Conservation (phyloP, 164 flowering plant species). For the Cinnamomum chago region DNA sequence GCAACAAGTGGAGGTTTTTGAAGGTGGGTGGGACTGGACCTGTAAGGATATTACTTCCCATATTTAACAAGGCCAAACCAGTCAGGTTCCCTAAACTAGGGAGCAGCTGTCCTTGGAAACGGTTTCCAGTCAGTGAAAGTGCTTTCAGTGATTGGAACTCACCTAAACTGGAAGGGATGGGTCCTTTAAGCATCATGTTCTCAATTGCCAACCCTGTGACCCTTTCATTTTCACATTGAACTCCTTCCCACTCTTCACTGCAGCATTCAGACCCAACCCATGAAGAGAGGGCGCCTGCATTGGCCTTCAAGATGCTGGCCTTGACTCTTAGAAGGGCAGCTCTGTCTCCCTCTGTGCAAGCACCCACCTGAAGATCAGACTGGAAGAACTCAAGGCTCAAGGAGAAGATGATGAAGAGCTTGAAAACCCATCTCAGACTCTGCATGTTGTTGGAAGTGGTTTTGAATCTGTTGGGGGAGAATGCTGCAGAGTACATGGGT, state of each 20-base stretch:
- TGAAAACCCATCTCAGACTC: conserved; percentile 34
- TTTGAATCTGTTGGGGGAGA: conserved; percentile 21
- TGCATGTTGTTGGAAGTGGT: conserved; percentile 53
- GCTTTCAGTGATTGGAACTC: conserved; percentile 45
- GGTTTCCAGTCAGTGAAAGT: conserved; percentile 64
- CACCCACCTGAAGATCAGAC: conserved; percentile 21
- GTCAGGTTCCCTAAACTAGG: conserved; percentile 49
- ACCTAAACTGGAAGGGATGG: conserved; percentile 62
- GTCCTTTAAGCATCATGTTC: conserved; percentile 61
- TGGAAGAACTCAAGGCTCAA: conserved; percentile 14
- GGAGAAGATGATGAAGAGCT: conserved; percentile 31
- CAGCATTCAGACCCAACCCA: conserved; percentile 87
- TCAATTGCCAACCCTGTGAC: conserved; percentile 59
- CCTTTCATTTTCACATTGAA: conserved; percentile 64
- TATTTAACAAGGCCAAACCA: conserved; percentile 41
- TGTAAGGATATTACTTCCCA: conserved; percentile 50
- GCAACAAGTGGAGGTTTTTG: conserved; percentile 40
- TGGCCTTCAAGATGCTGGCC: conserved; percentile 53
- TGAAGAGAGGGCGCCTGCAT: conserved; percentile 59
- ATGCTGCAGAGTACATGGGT: conserved; percentile 6
- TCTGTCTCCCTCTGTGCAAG: conserved; percentile 63
- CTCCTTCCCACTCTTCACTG: conserved; percentile 76
- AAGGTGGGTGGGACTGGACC: conserved; percentile 68
- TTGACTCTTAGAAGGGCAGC: conserved; percentile 72
- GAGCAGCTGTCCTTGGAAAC: conserved; percentile 60